These are phyloP conservation scores for Lactarius akahatsu DNA, from an alignment of 768 basidiomycete genomes.

Conservation along the genomic window DNA sequence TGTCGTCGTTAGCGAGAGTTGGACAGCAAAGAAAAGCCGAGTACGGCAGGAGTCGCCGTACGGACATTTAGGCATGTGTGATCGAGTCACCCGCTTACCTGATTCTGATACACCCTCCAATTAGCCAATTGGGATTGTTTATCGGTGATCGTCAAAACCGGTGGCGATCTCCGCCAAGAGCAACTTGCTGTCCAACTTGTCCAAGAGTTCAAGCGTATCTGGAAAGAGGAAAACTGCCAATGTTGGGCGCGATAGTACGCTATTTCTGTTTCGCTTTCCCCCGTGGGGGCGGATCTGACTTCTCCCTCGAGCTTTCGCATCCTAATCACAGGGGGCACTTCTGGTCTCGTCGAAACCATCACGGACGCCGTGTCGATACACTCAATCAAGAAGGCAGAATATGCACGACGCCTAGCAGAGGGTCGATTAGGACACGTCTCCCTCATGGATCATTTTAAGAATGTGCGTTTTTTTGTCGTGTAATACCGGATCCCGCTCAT, in stretches of 20 bases:
- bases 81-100: slow-evolving; percentile 2
- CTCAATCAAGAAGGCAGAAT: slow-evolving; percentile 98
- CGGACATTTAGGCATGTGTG: slow-evolving; percentile 77
- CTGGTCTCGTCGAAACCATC: slow-evolving; percentile 96
- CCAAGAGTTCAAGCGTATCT: slow-evolving; percentile 88
- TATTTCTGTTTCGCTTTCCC: slow-evolving; percentile 1
- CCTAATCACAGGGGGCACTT: slow-evolving; percentile 87
- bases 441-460: slow-evolving; percentile 87
- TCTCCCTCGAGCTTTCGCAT: slow-evolving; percentile 79
- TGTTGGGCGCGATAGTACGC: slow-evolving; percentile 92
- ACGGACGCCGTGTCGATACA: slow-evolving; percentile 98
- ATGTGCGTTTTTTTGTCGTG: slow-evolving; percentile 47
- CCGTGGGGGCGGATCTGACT: slow-evolving; percentile 2
- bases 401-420: slow-evolving; percentile 80
- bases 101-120: slow-evolving; percentile 32
- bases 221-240: slow-evolving; percentile 88
- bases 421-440: slow-evolving; percentile 86
- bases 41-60: slow-evolving; percentile 94
- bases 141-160: slow-evolving; percentile 98
- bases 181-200: slow-evolving; percentile 96
- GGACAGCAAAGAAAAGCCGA: slow-evolving; percentile 91
- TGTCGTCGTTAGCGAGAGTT: slow-evolving; percentile 93
- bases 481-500: not conserved
- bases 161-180: slow-evolving; percentile 94
- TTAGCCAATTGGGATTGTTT: slow-evolving; percentile 83